phyloP scores from a whole-genome alignment of 192 early-diverging fungal species.

The Pilaira anomala region DNA sequence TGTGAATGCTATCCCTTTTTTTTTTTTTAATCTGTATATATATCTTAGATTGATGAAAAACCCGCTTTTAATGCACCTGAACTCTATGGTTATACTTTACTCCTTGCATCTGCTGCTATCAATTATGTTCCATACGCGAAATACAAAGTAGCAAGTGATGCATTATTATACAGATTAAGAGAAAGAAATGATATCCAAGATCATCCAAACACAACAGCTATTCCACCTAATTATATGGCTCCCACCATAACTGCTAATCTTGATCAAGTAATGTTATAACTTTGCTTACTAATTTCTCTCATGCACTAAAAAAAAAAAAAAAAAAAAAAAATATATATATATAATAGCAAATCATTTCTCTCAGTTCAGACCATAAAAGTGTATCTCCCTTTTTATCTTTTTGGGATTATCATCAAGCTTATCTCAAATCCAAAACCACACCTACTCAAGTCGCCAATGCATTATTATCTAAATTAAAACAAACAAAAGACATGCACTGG shows the following conservation, averaged over 20 bases:
- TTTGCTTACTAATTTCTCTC: conserved; percentile 3
- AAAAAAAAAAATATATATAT: background rate
- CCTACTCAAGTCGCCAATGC: conserved; percentile 40
- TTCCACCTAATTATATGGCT: conserved; percentile 26
- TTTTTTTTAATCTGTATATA: too few relatives aligned
- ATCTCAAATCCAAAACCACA: conserved; percentile 28
- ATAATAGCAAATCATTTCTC: background rate
- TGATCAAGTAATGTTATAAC: background rate
- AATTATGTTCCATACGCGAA: conserved; percentile 30
- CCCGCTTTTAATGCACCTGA: conserved; percentile 25
- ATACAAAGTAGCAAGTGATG: conserved; percentile 28
- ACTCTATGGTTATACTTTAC: conserved; percentile 36
- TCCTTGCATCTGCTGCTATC: conserved; percentile 31
- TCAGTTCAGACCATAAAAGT: conserved; percentile 5
- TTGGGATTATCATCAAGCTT: conserved; percentile 47
- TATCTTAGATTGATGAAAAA: too few relatives aligned
- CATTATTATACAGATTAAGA: conserved; percentile 29
- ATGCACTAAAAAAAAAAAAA: background rate
- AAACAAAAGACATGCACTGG: conserved; percentile 19
- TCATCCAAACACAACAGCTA: conserved; percentile 31
- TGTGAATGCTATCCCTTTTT: too few relatives aligned
- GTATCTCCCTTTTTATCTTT: conserved; percentile 32
- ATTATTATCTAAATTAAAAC: conserved; percentile 24
- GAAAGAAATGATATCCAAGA: conserved; percentile 30
- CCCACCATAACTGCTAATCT: conserved; percentile 10